Evolutionary conservation across 441 rosid genomes (phyloP).

Genomic region (Mallotus japonicus): DNA sequence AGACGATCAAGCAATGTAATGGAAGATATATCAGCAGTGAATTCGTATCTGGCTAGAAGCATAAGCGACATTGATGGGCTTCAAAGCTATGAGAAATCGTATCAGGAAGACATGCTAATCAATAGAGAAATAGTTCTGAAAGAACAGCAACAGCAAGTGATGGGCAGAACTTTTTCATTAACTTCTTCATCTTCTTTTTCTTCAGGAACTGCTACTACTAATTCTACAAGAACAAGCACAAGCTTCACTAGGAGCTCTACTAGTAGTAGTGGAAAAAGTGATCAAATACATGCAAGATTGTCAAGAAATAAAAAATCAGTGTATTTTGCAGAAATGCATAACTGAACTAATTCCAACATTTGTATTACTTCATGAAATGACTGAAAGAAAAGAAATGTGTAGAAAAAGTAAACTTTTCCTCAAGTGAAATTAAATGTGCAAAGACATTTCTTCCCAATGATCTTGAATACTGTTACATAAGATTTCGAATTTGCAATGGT

Average conservation of each 20-base stretch:
- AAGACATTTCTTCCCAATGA: too few species aligned
- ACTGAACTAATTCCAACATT: neutral
- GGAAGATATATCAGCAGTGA: slow-evolving; percentile 25
- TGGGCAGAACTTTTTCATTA: slow-evolving; percentile 19
- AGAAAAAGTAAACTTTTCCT: too few species aligned
- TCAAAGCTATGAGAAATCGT: too few species aligned
- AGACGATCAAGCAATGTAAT: slow-evolving; percentile 17
- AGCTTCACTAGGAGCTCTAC: slow-evolving; percentile 23
- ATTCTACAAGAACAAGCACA: slow-evolving; percentile 7
- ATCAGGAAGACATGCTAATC: slow-evolving; percentile 14
- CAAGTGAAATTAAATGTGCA: too few species aligned
- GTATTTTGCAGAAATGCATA: slow-evolving; percentile 31
- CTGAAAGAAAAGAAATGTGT: too few species aligned
- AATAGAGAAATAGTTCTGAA: neutral
- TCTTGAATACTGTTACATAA: too few species aligned
- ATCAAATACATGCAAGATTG: slow-evolving; percentile 6
- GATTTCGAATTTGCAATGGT: too few species aligned
- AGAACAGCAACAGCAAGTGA: neutral
- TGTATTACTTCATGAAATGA: too few species aligned
- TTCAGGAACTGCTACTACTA: neutral
- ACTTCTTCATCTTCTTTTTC: slow-evolving; percentile 8
- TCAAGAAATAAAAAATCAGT: slow-evolving; percentile 7
- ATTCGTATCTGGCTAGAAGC: slow-evolving; percentile 4
- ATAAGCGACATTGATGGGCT: too few species aligned
- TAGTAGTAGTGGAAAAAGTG: slow-evolving; percentile 22